A percentile compares a stretch with the other conserved stretches of the same genome.
phyloP scores from a whole-genome alignment of 176 grass and related monocot species.

The Elymus sibiricus region DNA sequence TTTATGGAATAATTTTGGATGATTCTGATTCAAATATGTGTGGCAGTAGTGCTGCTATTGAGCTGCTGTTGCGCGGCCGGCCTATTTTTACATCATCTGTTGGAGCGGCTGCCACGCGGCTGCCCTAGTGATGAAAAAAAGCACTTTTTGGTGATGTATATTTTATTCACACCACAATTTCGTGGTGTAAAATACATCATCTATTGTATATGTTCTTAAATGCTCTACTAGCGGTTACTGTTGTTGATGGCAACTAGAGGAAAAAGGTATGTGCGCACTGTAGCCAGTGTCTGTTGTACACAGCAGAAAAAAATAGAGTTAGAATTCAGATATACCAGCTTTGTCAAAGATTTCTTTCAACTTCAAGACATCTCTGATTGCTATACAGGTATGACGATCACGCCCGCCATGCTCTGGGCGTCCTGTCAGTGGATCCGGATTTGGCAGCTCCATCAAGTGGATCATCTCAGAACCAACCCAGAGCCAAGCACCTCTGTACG shows the following conservation, averaged over 20 bases:
- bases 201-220: too few relatives aligned
- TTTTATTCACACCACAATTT: too few relatives aligned
- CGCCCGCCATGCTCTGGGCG: conserved; percentile 92
- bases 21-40: too few relatives aligned
- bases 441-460: conserved; percentile 84
- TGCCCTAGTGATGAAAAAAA: too few relatives aligned
- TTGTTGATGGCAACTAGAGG: neutral
- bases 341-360: conserved; percentile 88
- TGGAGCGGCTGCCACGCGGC: too few relatives aligned
- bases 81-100: too few relatives aligned
- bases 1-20: too few relatives aligned
- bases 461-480: conserved; percentile 93
- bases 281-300: neutral
- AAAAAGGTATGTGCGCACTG: neutral
- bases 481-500: conserved; percentile 91
- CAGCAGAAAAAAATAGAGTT: neutral
- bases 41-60: too few relatives aligned
- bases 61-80: too few relatives aligned
- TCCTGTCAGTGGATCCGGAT: conserved; percentile 88
- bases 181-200: too few relatives aligned
- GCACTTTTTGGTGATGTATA: too few relatives aligned
- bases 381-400: conserved; percentile 91
- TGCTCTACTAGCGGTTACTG: neutral
- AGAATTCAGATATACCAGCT: conserved; percentile 50
- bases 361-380: conserved; percentile 80